Conservation (phyloP, 495 filamentous ascomycete genomes). For the Annulohypoxylon nitens region DNA sequence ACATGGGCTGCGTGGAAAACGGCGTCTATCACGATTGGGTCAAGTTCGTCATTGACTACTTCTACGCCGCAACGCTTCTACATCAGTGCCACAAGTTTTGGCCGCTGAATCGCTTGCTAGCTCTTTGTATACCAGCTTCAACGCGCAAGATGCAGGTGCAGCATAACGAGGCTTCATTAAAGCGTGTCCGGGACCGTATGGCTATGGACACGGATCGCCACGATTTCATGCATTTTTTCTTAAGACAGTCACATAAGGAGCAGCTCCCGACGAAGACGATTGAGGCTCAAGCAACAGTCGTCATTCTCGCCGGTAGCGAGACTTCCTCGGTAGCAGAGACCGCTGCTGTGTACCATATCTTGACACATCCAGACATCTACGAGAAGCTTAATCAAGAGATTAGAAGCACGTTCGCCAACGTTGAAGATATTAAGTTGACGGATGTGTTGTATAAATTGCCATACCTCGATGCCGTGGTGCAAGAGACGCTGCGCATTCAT, state of each 20-base stretch:
- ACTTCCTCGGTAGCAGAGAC: conserved; percentile 1
- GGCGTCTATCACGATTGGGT: conserved; percentile 2
- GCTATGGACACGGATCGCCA: conserved; percentile 3
- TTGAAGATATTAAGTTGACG: conserved; percentile 3
- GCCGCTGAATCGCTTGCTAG: background rate
- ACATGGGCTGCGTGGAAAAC: background rate
- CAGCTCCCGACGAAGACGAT: background rate
- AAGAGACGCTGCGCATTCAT: conserved; percentile 2
- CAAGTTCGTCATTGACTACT: conserved; percentile 6
- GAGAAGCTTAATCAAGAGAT: background rate
- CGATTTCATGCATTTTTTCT: conserved; percentile 9
- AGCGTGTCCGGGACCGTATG: conserved; percentile 1
- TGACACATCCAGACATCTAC: background rate
- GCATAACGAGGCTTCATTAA: background rate
- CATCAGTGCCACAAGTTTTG: conserved; percentile 10
- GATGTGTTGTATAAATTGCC: background rate
- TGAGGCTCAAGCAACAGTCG: background rate
- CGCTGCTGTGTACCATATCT: background rate
- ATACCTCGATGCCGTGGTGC: conserved; percentile 9
- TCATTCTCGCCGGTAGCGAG: conserved; percentile 2
- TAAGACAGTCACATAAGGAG: background rate
- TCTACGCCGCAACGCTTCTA: conserved; percentile 1
- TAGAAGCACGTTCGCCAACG: background rate
- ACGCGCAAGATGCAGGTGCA: conserved; percentile 1
- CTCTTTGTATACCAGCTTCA: conserved; percentile 4